Conservation (phyloP, 1,139 yeast genomes). For the Protomyces pachydermus region DNA sequence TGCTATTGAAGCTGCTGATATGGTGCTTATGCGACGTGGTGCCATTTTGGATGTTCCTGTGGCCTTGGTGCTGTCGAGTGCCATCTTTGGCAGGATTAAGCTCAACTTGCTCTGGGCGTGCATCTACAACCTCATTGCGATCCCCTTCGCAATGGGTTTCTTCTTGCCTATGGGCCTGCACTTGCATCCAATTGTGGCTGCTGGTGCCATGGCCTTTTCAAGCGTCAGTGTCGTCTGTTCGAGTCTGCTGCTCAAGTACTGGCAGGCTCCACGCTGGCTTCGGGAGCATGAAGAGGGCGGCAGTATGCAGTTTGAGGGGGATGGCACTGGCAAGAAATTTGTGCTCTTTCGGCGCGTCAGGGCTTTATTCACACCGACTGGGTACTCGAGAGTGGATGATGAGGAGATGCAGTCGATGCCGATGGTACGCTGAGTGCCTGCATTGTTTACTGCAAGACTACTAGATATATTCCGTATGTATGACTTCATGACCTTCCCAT, state of each 20-base stretch:
- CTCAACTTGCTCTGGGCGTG: slow-evolving; percentile 81
- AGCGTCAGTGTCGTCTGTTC: slow-evolving; percentile 83
- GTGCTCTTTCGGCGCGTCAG: not conserved
- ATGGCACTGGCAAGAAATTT: not conserved
- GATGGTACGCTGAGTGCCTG: not conserved
- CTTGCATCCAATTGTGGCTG: slow-evolving; percentile 87
- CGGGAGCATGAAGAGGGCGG: not conserved
- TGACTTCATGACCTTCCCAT: no score
- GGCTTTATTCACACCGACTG: not conserved
- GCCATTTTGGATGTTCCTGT: slow-evolving; percentile 63
- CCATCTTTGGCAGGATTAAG: slow-evolving; percentile 70
- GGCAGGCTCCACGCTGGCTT: slow-evolving; percentile 39
- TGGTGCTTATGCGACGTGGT: slow-evolving; percentile 54
- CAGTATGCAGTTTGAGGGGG: no score
- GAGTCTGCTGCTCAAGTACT: slow-evolving; percentile 55
- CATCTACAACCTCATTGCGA: slow-evolving; percentile 76
- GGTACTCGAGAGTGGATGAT: slow-evolving; percentile 1
- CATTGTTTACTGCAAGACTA: no score
- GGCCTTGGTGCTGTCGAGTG: slow-evolving; percentile 65
- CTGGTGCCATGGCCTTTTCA: slow-evolving; percentile 85
- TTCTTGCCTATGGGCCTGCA: slow-evolving; percentile 71
- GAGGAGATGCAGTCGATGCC: slow-evolving; percentile 18
- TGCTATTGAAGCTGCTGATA: slow-evolving; percentile 92
- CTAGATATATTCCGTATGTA: no score
- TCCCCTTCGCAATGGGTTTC: slow-evolving; percentile 94